These are phyloP conservation scores for Penicillium antarcticum DNA, from an alignment of 495 filamentous ascomycete species.

Conservation along the genomic window DNA sequence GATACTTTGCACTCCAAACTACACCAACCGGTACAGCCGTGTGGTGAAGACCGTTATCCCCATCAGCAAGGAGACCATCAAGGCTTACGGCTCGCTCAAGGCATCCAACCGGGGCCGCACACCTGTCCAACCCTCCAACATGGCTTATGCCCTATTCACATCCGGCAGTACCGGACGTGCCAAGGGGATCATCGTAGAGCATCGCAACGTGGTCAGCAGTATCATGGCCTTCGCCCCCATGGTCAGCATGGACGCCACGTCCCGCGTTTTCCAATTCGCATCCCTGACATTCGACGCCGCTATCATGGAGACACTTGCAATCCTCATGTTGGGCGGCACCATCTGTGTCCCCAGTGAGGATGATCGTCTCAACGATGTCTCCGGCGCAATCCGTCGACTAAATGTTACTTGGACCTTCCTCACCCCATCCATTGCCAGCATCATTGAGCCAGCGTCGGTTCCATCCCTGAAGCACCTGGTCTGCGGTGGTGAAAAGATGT, in stretches of 20 bases:
- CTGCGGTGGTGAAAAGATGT: constrained; percentile 46
- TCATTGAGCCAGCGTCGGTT: constrained; percentile 44
- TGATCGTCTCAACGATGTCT: constrained; percentile 49
- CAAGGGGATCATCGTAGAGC: constrained; percentile 50
- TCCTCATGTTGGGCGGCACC: constrained; percentile 54
- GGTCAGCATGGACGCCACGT: constrained; percentile 30
- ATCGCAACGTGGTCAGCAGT: constrained; percentile 46
- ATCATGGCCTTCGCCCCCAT: constrained; percentile 40
- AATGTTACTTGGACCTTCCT: constrained; percentile 49
- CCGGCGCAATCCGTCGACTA: constrained; percentile 45
- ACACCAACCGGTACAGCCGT: constrained; percentile 21
- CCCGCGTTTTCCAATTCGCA: constrained; percentile 52
- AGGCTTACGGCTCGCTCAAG: constrained; percentile 26
- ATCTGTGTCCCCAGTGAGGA: constrained; percentile 61
- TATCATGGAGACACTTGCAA: constrained; percentile 48
- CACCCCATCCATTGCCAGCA: constrained; percentile 52
- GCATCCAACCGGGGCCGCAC: not conserved
- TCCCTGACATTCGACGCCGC: constrained; percentile 54
- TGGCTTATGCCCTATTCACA: constrained; percentile 43
- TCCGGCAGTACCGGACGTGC: constrained; percentile 60
- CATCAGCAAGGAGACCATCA: constrained; percentile 36
- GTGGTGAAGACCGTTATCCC: constrained; percentile 34
- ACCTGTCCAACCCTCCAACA: constrained; percentile 25
- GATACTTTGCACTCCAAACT: constrained; percentile 38
- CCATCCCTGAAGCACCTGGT: constrained; percentile 43